Conservation (phyloP, 140 eudicot genomes). For the Stevia rebaudiana region DNA sequence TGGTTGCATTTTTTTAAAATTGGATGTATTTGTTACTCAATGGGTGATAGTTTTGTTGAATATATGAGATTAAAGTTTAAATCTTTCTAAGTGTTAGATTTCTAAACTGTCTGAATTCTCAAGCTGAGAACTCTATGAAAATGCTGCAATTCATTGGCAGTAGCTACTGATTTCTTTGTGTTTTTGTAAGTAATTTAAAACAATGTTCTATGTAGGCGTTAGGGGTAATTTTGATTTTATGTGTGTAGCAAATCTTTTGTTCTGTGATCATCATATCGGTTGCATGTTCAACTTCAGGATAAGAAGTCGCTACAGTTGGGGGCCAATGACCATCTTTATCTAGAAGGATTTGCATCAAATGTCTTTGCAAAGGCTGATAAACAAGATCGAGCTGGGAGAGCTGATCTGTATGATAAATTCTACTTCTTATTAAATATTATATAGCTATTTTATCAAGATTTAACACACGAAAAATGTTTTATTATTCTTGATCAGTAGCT, state of each 20-base stretch:
- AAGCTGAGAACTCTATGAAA: not conserved
- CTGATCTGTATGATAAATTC: conserved; percentile 63
- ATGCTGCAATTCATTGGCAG: not conserved
- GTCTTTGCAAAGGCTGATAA: conserved; percentile 93
- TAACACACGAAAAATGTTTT: not conserved
- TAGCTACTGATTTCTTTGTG: not conserved
- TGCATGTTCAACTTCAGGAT: conserved; percentile 45
- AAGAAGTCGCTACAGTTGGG: conserved; percentile 64
- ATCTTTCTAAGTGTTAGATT: not conserved
- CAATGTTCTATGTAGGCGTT: not conserved
- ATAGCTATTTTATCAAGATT: not conserved
- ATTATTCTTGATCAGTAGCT: not conserved
- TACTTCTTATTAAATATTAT: conserved; percentile 11
- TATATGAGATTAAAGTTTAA: not conserved
- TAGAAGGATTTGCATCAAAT: conserved; percentile 93
- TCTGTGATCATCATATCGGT: not conserved
- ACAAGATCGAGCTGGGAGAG: conserved; percentile 93
- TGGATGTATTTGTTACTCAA: not conserved
- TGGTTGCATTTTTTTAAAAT: not conserved
- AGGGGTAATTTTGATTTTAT: not conserved
- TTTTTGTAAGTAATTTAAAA: not conserved
- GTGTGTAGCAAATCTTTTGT: not conserved
- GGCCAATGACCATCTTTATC: conserved; percentile 78
- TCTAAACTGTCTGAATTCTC: not conserved
- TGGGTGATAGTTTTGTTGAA: not conserved